These are phyloP conservation scores for Apiospora koreana DNA, from an alignment of 2,329 filamentous ascomycete genomes.

Conservation along the genomic window DNA sequence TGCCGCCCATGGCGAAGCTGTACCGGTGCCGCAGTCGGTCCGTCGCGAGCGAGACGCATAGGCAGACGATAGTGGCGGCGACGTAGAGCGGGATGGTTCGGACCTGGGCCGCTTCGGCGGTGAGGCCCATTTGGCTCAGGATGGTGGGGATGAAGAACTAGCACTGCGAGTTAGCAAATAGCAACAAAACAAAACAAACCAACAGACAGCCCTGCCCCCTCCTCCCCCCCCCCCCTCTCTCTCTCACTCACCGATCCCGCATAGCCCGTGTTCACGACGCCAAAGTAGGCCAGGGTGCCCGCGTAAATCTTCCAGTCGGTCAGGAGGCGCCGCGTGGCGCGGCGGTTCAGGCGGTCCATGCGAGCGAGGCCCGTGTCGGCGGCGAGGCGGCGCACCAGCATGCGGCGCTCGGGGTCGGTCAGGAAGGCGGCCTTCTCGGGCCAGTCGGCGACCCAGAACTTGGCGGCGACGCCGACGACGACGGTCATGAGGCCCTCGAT, in stretches of 20 bases:
- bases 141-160: conserved; percentile 45
- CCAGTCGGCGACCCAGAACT: conserved; percentile 51
- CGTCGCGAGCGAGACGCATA: conserved; percentile 33
- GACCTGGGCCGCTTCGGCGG: conserved; percentile 36
- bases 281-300: conserved; percentile 36
- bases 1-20: conserved; percentile 33
- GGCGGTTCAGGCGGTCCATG: conserved; percentile 26
- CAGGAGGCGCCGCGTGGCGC: conserved; percentile 31
- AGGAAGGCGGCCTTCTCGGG: conserved; percentile 48
- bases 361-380: conserved; percentile 38
- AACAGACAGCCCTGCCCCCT: too few species aligned
- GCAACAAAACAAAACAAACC: too few species aligned
- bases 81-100: conserved; percentile 41
- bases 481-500: conserved; percentile 42
- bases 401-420: conserved; percentile 38
- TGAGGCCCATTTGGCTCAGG: conserved; percentile 39
- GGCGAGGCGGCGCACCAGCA: conserved; percentile 33
- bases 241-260: conserved; percentile 29
- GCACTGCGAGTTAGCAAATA: too few species aligned
- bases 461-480: conserved; percentile 30
- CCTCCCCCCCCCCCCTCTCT: too few species aligned
- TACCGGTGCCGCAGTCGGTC: conserved; percentile 37
- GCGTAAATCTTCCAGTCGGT: conserved; percentile 44
- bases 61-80: conserved; percentile 32
- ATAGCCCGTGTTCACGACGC: conserved; percentile 47